A percentile compares a stretch with the other conserved stretches of the same genome.
Evolutionary conservation across 1,284 basidiomycete species (phyloP).

Genomic region (Apiotrichum veenhuisii): DNA sequence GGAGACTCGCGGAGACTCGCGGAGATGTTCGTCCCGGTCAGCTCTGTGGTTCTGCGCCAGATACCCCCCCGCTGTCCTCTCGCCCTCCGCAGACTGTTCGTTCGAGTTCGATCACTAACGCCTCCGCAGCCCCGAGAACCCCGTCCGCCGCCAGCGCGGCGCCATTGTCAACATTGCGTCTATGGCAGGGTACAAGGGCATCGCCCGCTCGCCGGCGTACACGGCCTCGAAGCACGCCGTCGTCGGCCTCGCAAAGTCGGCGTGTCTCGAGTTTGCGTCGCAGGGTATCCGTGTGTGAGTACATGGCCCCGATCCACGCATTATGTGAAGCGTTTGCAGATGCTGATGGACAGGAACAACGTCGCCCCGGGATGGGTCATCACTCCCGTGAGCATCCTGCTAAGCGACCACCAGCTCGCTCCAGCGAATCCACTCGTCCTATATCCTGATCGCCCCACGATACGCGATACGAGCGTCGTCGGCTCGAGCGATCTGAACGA

Average conservation of each 20-base stretch:
- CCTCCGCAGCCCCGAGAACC: neutral
- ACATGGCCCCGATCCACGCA: too few species aligned
- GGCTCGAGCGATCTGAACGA: too few species aligned
- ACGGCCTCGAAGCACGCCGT: constrained; percentile 19
- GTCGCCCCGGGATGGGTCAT: constrained; percentile 16
- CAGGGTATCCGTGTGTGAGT: constrained; percentile 13
- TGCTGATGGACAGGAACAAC: constrained; percentile 3
- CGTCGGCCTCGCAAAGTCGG: constrained; percentile 12
- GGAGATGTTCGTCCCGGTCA: too few species aligned
- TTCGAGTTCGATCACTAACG: neutral
- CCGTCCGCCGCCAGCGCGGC: constrained; percentile 8
- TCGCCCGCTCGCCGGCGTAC: constrained; percentile 2
- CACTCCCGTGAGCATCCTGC: constrained; percentile 1
- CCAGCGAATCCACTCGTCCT: too few species aligned
- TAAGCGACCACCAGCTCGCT: too few species aligned
- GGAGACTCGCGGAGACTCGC: too few species aligned
- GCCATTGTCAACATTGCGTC: constrained; percentile 21
- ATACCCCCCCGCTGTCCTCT: too few species aligned
- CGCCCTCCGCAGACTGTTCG: too few species aligned
- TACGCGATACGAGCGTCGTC: too few species aligned
- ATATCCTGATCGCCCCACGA: too few species aligned
- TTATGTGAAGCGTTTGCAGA: too few species aligned
- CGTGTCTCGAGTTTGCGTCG: constrained; percentile 12
- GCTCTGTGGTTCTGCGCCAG: too few species aligned
- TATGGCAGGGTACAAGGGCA: constrained; percentile 1